Conservation (phyloP, 371 early-diverging fungal genomes). For the Mortierella sp. region DNA sequence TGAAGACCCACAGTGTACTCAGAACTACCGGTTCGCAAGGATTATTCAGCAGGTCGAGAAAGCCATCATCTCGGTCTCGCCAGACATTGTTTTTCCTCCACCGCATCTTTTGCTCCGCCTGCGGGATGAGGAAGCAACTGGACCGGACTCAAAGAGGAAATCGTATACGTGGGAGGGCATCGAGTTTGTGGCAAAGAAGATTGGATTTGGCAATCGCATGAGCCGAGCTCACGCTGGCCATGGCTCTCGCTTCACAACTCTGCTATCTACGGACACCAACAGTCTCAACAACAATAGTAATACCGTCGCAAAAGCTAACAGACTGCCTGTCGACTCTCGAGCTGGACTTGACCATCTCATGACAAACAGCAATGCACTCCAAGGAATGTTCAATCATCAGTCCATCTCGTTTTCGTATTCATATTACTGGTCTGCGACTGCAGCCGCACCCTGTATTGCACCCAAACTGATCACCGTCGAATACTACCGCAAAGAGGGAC, state of each 20-base stretch:
- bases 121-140: slow-evolving; percentile 62
- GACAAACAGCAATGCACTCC: slow-evolving; percentile 66
- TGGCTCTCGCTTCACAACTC: slow-evolving; percentile 10
- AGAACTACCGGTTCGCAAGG: slow-evolving; percentile 57
- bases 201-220: slow-evolving; percentile 46
- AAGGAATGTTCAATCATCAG: slow-evolving; percentile 69
- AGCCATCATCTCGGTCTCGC: slow-evolving; percentile 68
- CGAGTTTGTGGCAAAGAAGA: slow-evolving; percentile 49
- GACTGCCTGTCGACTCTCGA: slow-evolving; percentile 62
- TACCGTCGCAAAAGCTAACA: slow-evolving; percentile 7
- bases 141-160: slow-evolving; percentile 41
- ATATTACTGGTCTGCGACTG: slow-evolving; percentile 62
- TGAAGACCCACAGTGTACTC: slow-evolving; percentile 28
- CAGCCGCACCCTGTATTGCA: slow-evolving; percentile 66
- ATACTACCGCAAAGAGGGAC: slow-evolving; percentile 62
- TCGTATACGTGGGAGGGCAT: slow-evolving; percentile 50
- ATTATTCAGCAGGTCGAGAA: slow-evolving; percentile 61
- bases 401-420: slow-evolving; percentile 65
- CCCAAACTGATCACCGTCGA: slow-evolving; percentile 63
- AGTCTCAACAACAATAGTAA: background rate
- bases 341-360: slow-evolving; percentile 67
- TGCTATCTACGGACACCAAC: background rate
- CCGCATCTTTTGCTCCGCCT: slow-evolving; percentile 67
- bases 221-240: slow-evolving; percentile 15
- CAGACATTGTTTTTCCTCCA: slow-evolving; percentile 65